Conservation (phyloP, 345 rosid genomes). For the Carallia brachiata region DNA sequence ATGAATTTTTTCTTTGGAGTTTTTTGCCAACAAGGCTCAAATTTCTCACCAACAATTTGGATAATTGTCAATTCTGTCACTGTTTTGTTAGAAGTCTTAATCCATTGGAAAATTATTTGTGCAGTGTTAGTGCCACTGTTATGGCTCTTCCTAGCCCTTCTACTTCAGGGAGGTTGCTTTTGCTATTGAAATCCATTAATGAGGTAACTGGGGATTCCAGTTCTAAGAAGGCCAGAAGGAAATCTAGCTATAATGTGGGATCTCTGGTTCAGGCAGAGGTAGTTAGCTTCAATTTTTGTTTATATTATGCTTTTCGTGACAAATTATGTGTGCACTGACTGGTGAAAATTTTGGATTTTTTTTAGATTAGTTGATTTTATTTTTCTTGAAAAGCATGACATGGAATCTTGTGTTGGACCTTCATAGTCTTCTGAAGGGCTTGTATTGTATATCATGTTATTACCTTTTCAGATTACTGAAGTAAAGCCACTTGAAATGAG, state of each 20-base stretch:
- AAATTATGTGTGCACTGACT: not conserved
- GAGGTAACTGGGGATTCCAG: constrained; percentile 59
- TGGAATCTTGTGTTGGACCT: not conserved
- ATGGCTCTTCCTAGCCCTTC: constrained; percentile 62
- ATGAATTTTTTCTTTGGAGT: not conserved
- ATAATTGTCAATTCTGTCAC: not conserved
- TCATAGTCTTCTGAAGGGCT: not conserved
- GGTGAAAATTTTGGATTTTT: not conserved
- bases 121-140: constrained; percentile 75
- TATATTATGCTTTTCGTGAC: not conserved
- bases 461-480: constrained; percentile 69
- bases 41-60: not conserved
- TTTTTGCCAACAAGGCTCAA: not conserved
- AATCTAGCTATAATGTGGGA: constrained; percentile 63
- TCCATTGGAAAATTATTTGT: not conserved
- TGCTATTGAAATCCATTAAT: constrained; percentile 67
- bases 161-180: constrained; percentile 73
- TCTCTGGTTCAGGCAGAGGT: constrained; percentile 92
- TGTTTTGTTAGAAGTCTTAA: not conserved
- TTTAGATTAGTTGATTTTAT: not conserved
- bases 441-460: constrained; percentile 11
- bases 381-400: not conserved
- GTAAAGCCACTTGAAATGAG: constrained; percentile 78
- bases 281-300: constrained; percentile 5
- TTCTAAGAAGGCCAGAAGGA: constrained; percentile 80